Evolutionary conservation across 108 stramenopile genomes (phyloP), one percentile per base, ranked within the genome.

Genomic region (Skeletonema grethae): DNA sequence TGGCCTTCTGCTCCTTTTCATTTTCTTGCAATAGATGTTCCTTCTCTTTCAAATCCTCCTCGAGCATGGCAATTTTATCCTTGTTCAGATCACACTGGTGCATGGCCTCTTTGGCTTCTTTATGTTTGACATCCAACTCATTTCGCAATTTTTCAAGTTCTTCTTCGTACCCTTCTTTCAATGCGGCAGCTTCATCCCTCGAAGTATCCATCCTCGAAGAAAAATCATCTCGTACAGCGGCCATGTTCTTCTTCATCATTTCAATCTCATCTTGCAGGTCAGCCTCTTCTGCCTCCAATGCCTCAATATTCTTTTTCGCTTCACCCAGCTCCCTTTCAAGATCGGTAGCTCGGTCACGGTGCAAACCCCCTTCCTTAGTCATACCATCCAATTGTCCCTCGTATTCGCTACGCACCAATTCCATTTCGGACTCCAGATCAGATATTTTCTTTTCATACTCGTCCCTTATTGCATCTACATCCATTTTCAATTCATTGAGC

Each of bases 241-340:
- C 25, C 79, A 80, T 80, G 50, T 80, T 80, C 63, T 80, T 80
- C 30, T 80, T 72, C 79, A 80, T 80, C 18, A 63, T 72, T 48
- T 80, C 79, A 45, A 80, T 38, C 16, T 72, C 73, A 63, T 80
- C 79, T 69, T 73, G 72, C 66, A 80, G 64, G 48, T 80, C 79
- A 10, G 68, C 56, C 16, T 41, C 63, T 8, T 80, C 79, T 13
- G 45, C 79, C 61, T 80, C 79, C 34, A 80, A 46, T 25, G 35
- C 46, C 31, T 80, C 72, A 12, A 73, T 35, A 10, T 80, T 63
- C 32, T 65, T 73, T 38, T 73, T 69, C 15, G 68, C 63, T 29
- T 73, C 68, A 13, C 73, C 63, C 25, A 80, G 53, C 36, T 80
- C 63, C 31, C 57, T 64, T 48, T 73, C 61, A 11, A 80, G 53